Evolutionary conservation across 768 basidiomycete species (phyloP).

Genomic region (Sarcomyxa edulis): DNA sequence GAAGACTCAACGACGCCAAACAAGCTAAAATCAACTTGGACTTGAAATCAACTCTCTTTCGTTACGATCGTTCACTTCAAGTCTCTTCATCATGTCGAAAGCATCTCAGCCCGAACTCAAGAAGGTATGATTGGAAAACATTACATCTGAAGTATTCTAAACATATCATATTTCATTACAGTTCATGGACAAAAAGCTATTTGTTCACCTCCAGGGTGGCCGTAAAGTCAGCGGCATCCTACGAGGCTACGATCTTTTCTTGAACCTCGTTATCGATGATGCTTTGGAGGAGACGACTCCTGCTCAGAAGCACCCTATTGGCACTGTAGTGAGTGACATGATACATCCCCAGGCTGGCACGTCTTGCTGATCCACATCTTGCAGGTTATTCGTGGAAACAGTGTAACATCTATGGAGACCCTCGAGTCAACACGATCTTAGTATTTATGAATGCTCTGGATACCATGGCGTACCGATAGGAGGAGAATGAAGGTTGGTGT

Average conservation of each 20-base stretch:
- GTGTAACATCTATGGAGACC: constrained; percentile 93
- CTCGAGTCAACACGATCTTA: constrained; percentile 57
- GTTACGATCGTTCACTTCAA: constrained; percentile 1
- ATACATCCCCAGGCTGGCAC: no score
- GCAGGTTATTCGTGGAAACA: constrained; percentile 95
- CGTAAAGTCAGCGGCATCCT: constrained; percentile 93
- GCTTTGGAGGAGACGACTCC: constrained; percentile 87
- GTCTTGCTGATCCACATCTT: constrained; percentile 4
- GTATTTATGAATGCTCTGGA: no score
- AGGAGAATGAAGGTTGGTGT: no score
- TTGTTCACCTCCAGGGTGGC: constrained; percentile 90
- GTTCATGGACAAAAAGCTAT: constrained; percentile 99
- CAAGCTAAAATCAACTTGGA: constrained; percentile 8
- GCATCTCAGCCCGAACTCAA: constrained; percentile 96
- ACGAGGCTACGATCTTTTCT: constrained; percentile 96
- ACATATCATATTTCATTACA: constrained; percentile 23
- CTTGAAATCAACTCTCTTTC: no score
- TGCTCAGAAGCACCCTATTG: constrained; percentile 86
- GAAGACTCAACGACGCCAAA: no score
- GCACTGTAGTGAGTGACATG: constrained; percentile 72
- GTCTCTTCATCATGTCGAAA: constrained; percentile 65
- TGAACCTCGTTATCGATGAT: constrained; percentile 97
- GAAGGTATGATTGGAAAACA: constrained; percentile 58
- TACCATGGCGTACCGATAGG: no score
- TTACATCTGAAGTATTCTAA: no score